Evolutionary conservation across 345 rosid genomes (phyloP), one percentile per base, ranked within the genome.

Genomic region (Gynandropsis gynandra): DNA sequence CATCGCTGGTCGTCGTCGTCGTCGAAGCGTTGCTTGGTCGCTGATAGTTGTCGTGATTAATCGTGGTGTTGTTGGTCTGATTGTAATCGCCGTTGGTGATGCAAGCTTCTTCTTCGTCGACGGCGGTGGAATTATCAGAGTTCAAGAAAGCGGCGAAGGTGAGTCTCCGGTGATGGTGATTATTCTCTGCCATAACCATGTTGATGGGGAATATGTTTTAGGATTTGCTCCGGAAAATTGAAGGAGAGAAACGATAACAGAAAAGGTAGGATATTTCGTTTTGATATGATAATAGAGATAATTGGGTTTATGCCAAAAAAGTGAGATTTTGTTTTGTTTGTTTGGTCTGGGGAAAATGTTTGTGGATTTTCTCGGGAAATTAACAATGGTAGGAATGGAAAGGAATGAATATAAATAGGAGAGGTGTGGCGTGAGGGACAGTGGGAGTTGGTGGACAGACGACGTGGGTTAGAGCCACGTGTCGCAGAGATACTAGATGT

Each of bases 141-240:
- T 53, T 61, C 31, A 84, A 56, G 37, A 74, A 71, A 5, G 76
- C 63, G 7, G 79, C 82, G 14, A 88, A 67, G 34, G 72, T 76
- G 10, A 77, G 78, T 16, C 82, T 51, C 50, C 50, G 60, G 62
- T 24, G 33, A 7, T 54, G 55, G 59, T 53, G 56, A 15, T 21
- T 42, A 16, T 45, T 58, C 10, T 5, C 33, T 59, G 58, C 18
- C 2, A 58, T 33, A 34, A 54, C 65, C 70, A 65, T 65, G 29
- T 24, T 24, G 29, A 24, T 24, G 29, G 29, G 29, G 29, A 24
- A 24, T 2, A 5, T 21, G 39, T 18, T 53, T 18, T 8, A 0
- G 38, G 41, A 31, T 48, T 41, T 20, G 15, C 11, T 10, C 40
- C 4, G 11, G 15, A 38, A 38, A 13, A 2, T 24, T 2, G 4